phyloP scores from a whole-genome alignment of 345 rosid species.

The Syzygium jambos region DNA sequence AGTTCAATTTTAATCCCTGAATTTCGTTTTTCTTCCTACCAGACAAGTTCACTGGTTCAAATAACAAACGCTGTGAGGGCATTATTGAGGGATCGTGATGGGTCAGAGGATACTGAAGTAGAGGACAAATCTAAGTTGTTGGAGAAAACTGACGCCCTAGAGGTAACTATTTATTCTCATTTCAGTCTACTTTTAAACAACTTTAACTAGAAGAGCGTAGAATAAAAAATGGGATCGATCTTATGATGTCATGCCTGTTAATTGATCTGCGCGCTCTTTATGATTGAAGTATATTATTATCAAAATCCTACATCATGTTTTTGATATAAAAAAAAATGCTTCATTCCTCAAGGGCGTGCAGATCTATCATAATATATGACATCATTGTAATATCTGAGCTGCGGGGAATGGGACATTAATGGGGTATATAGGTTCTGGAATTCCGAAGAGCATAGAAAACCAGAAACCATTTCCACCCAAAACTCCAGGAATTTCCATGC shows the following conservation, averaged over 20 bases:
- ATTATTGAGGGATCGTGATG: constrained; percentile 43
- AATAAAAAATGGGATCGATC: not conserved
- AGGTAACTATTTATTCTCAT: constrained; percentile 29
- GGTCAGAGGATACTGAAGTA: constrained; percentile 31
- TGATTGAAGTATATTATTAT: not conserved
- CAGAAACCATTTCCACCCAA: not conserved
- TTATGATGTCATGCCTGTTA: not conserved
- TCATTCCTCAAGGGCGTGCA: not conserved
- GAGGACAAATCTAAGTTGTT: constrained; percentile 36
- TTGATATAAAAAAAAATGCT: not conserved
- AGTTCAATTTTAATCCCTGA: not conserved
- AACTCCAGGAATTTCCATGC: not conserved
- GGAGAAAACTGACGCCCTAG: constrained; percentile 74
- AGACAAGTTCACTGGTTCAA: constrained; percentile 80
- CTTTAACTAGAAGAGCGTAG: not conserved
- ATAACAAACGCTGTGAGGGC: constrained; percentile 55
- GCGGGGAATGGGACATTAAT: not conserved
- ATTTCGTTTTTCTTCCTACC: constrained; percentile 8
- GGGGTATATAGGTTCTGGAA: not conserved
- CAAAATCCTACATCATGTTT: not conserved
- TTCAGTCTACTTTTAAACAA: not conserved
- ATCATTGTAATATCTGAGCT: not conserved
- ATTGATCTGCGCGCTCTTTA: not conserved
- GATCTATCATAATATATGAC: not conserved
- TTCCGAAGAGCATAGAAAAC: not conserved